These are phyloP conservation scores for Mortierella sp. DNA, from an alignment of 371 early-diverging fungal genomes.

Conservation along the genomic window DNA sequence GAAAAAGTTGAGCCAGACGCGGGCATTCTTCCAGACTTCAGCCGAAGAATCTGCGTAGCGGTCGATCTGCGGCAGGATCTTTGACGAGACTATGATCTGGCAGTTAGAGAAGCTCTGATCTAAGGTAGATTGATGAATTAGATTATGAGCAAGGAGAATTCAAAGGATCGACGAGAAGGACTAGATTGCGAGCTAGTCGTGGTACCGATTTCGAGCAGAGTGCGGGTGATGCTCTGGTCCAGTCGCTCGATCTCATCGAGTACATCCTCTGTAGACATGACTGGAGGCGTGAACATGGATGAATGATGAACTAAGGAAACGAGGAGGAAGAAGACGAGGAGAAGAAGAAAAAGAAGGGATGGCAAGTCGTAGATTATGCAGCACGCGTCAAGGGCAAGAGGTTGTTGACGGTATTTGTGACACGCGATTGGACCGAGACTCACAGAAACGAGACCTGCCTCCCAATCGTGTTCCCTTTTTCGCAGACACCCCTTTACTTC, in stretches of 20 bases:
- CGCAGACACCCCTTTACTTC: too few relatives aligned
- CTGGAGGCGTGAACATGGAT: slow-evolving; percentile 14
- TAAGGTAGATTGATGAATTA: neutral
- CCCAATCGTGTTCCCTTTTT: too few relatives aligned
- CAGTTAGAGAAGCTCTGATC: slow-evolving; percentile 69
- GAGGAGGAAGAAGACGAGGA: too few relatives aligned
- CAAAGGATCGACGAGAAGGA: neutral
- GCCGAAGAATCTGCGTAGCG: slow-evolving; percentile 57
- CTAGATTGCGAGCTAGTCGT: neutral
- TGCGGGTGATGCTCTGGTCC: slow-evolving; percentile 65
- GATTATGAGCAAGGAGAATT: neutral
- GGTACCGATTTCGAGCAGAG: slow-evolving; percentile 61
- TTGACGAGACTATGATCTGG: slow-evolving; percentile 59
- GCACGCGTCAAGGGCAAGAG: too few relatives aligned
- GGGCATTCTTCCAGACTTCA: slow-evolving; percentile 55
- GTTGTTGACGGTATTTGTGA: too few relatives aligned
- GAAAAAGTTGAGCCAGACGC: slow-evolving; percentile 40
- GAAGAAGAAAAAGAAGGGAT: too few relatives aligned
- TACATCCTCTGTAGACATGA: slow-evolving; percentile 32
- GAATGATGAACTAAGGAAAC: too few relatives aligned
- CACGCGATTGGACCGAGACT: too few relatives aligned
- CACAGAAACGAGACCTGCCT: too few relatives aligned
- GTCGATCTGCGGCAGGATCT: slow-evolving; percentile 62
- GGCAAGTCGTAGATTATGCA: too few relatives aligned
- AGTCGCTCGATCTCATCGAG: slow-evolving; percentile 55